Conservation (phyloP, 805 yeast genomes). For the Saturnispora gosingensis region DNA sequence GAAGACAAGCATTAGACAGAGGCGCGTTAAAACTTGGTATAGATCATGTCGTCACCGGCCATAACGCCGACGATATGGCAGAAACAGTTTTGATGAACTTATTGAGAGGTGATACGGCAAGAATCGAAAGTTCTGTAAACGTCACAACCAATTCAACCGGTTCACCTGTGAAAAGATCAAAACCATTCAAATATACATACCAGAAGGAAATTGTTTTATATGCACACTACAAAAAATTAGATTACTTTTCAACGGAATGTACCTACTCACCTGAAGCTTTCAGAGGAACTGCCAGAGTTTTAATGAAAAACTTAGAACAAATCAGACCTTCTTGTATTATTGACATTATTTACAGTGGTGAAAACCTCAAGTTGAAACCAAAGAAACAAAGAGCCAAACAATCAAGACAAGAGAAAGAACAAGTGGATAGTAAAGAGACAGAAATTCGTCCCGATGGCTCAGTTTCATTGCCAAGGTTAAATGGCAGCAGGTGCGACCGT, state of each 20-base stretch:
- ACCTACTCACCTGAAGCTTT: conserved; percentile 98
- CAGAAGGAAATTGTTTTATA: conserved; percentile 95
- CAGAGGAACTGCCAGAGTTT: conserved; percentile 91
- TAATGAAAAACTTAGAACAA: conserved; percentile 83
- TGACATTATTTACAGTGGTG: conserved; percentile 93
- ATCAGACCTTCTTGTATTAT: conserved; percentile 88
- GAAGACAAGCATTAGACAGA: conserved; percentile 94
- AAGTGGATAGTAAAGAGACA: conserved; percentile 27
- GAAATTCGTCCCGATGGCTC: conserved; percentile 58
- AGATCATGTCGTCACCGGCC: conserved; percentile 92
- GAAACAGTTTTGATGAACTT: conserved; percentile 95
- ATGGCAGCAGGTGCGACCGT: conserved; percentile 71
- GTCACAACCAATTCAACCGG: conserved; percentile 77
- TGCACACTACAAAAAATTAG: conserved; percentile 92
- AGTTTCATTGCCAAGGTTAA: conserved; percentile 36
- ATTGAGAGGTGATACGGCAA: conserved; percentile 89
- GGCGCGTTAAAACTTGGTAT: conserved; percentile 86
- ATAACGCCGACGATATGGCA: conserved; percentile 98
- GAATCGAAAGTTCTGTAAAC: conserved; percentile 80
- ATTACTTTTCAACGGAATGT: conserved; percentile 95
- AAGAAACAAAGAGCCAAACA: conserved; percentile 35
- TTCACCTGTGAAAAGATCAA: conserved; percentile 86
- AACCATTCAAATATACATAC: conserved; percentile 92
- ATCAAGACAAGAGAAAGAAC: conserved; percentile 18
- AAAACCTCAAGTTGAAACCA: conserved; percentile 59